These are phyloP conservation scores for Boletus tylopilopsis DNA, from an alignment of 768 basidiomycete species.

Conservation along the genomic window DNA sequence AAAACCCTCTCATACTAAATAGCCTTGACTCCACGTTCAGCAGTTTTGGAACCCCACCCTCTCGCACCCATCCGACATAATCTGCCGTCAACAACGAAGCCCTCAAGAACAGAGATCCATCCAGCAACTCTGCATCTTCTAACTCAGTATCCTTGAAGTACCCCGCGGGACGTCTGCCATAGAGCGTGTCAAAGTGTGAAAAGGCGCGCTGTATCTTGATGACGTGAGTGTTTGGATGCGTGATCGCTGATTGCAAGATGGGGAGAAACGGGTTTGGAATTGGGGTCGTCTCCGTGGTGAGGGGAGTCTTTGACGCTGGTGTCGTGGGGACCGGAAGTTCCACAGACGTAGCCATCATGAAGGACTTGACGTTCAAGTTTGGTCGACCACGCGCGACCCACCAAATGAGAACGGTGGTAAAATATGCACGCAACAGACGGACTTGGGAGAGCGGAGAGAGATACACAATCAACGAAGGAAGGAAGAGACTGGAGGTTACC, in stretches of 20 bases:
- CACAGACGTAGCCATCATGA: constrained; percentile 25
- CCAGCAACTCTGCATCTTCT: constrained; percentile 30
- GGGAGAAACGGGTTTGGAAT: constrained; percentile 37
- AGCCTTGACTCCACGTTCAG: too few relatives aligned
- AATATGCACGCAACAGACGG: constrained; percentile 28
- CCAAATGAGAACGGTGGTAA: constrained; percentile 22
- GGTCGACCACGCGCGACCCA: constrained; percentile 32
- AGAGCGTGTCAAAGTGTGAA: constrained; percentile 30
- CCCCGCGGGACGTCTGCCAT: constrained; percentile 22
- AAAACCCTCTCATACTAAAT: too few relatives aligned
- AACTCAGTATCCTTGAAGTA: constrained; percentile 28
- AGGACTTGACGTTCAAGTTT: constrained; percentile 24
- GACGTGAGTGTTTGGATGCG: constrained; percentile 32
- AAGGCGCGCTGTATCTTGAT: constrained; percentile 17
- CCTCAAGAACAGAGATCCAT: constrained; percentile 23
- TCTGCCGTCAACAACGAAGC: too few relatives aligned
- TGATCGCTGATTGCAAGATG: constrained; percentile 35
- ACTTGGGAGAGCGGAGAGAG: constrained; percentile 13
- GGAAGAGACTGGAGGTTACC: constrained; percentile 28
- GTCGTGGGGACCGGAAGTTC: constrained; percentile 7
- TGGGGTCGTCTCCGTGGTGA: constrained; percentile 6
- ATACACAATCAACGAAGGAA: constrained; percentile 19
- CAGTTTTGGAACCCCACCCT: too few relatives aligned
- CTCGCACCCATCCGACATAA: too few relatives aligned
- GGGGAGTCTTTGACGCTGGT: too few relatives aligned